A percentile compares a stretch with the other conserved stretches of the same genome.
Conservation (phyloP, 306 rosid genomes). For the Mimosa pudica region DNA sequence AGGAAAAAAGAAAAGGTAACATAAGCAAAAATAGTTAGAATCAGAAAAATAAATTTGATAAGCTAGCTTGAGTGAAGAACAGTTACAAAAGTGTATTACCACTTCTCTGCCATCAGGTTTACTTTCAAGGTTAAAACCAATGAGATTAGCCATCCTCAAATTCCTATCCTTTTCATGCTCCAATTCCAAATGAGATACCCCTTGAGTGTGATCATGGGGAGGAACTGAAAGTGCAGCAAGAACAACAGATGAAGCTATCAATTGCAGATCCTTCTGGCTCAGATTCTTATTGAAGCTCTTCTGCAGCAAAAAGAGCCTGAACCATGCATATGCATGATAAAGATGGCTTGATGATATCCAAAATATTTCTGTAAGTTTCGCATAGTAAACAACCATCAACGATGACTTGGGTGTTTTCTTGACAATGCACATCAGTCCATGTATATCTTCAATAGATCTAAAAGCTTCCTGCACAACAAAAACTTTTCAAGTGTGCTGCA, state of each 20-base stretch:
- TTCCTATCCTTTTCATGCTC: slow-evolving; percentile 92
- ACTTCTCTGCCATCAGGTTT: slow-evolving; percentile 86
- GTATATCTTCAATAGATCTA: slow-evolving; percentile 92
- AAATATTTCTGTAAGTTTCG: slow-evolving; percentile 85
- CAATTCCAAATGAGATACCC: slow-evolving; percentile 83
- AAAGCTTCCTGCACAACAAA: slow-evolving; percentile 82
- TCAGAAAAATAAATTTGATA: slow-evolving; percentile 16
- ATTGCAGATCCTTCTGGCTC: slow-evolving; percentile 94
- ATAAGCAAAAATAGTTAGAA: slow-evolving; percentile 32
- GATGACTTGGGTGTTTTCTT: slow-evolving; percentile 95
- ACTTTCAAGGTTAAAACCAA: slow-evolving; percentile 85
- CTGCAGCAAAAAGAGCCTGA: slow-evolving; percentile 84
- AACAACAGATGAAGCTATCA: slow-evolving; percentile 96
- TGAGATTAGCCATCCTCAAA: slow-evolving; percentile 86
- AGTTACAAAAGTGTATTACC: slow-evolving; percentile 53
- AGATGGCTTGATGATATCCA: slow-evolving; percentile 90
- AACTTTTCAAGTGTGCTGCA: slow-evolving; percentile 1
- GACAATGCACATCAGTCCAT: slow-evolving; percentile 95
- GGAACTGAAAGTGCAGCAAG: slow-evolving; percentile 90
- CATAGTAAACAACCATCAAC: slow-evolving; percentile 95
- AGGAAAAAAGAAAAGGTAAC: not conserved
- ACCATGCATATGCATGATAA: slow-evolving; percentile 95
- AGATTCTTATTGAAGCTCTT: slow-evolving; percentile 92
- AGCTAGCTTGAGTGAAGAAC: slow-evolving; percentile 1
- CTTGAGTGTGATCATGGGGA: slow-evolving; percentile 70